Evolutionary conservation across 2,329 filamentous ascomycete genomes (phyloP), one percentile per base, ranked within the genome.

Genomic region (Emericellopsis atlantica): DNA sequence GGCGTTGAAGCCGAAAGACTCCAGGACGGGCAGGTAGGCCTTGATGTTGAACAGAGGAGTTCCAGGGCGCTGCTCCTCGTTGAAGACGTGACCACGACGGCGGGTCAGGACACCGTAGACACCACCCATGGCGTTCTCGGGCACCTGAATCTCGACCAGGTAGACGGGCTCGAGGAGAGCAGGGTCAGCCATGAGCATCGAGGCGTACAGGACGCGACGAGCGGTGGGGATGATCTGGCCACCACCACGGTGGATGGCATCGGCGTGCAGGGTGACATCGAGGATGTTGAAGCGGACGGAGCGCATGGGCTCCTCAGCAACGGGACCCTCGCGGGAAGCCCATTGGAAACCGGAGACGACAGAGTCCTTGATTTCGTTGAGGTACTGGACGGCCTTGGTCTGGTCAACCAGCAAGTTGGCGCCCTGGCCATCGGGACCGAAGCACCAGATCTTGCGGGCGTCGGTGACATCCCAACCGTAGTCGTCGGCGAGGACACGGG

Each of bases 341-440:
- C 92, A 98, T 72, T 98, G 92, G 88, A 98, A 98, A 81, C 92
- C 92, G 55, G 92, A 96, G 62, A 96, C 89, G 56, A 96, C 83
- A 47, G 90, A 96, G 65, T 98, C 92, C 85, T 98, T 98, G 81
- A 98, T 98, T 85, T 98, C 92, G 76, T 87, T 92, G 62, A 98
- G 79, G 82, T 96, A 98, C 77, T 98, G 92, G 53, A 98, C 92
- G 57, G 92, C 92, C 86, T 96, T 98, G 78, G 90, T 95, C 83
- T 96, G 92, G 72, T 98, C 92, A 62, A 98, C 81, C 56, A 98
- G 76, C 78, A 98, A 74, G 81, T 98, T 98, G 79, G 92, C 83
- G 68, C 92, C 92, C 61, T 75, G 92, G 65, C 88, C 94, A 69
- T 98, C 92, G 58, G 92, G 92, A 70, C 92, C 92, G 73, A 98